These are phyloP conservation scores for Chimonanthus praecox DNA, from an alignment of 164 flowering plant genomes.

Conservation along the genomic window DNA sequence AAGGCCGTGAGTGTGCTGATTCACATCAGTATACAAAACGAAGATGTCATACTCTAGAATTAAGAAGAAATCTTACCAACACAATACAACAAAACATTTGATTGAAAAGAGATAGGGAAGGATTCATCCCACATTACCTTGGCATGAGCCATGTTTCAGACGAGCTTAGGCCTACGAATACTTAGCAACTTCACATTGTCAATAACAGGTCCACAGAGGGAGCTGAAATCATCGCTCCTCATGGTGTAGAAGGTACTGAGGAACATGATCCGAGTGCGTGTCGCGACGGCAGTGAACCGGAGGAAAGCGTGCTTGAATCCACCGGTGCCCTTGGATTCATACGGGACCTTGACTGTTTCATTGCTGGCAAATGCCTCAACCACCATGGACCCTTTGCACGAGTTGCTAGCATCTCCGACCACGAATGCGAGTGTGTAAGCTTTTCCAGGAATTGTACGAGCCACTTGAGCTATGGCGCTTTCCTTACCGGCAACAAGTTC, in stretches of 20 bases:
- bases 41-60: too few species aligned
- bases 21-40: too few species aligned
- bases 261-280: constrained; percentile 50
- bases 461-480: constrained; percentile 67
- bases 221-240: constrained; percentile 46
- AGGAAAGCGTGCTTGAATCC: constrained; percentile 56
- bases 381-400: constrained; percentile 60
- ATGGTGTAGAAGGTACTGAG: constrained; percentile 50
- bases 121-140: too few species aligned
- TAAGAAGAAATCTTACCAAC: too few species aligned
- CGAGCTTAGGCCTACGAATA: constrained; percentile 19
- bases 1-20: too few species aligned
- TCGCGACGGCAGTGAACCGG: constrained; percentile 41
- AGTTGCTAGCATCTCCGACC: constrained; percentile 66
- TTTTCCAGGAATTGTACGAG: constrained; percentile 37
- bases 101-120: too few species aligned
- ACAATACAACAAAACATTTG: too few species aligned
- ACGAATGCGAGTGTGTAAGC: constrained; percentile 50
- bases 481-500: constrained; percentile 84
- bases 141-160: too few species aligned
- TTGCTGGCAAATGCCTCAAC: constrained; percentile 67
- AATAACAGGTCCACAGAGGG: constrained; percentile 78
- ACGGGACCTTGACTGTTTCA: constrained; percentile 41
- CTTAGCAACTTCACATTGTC: constrained; percentile 63
- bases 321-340: constrained; percentile 63